Conservation (phyloP, 805 yeast species). For the Candida yuanshanica region DNA sequence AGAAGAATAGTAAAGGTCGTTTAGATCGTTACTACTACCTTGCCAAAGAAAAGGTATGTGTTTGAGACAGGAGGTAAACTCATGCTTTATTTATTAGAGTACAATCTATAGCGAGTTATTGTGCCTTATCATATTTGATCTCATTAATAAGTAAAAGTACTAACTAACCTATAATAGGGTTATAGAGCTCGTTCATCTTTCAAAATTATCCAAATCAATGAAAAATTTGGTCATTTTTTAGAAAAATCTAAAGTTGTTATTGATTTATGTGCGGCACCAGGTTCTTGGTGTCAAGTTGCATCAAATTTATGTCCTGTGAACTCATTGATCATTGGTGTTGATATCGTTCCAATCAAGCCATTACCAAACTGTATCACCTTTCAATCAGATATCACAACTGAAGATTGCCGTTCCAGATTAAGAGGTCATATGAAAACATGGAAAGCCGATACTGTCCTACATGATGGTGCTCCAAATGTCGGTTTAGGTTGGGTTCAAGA, state of each 20-base stretch:
- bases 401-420: constrained; percentile 90
- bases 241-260: constrained; percentile 94
- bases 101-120: too few species aligned
- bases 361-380: constrained; percentile 91
- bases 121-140: background rate
- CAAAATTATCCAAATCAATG: constrained; percentile 90
- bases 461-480: constrained; percentile 99
- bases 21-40: constrained; percentile 93
- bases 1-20: constrained; percentile 98
- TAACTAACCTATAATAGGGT: constrained; percentile 38
- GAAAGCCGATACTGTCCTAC: constrained; percentile 97
- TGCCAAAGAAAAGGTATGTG: constrained; percentile 76
- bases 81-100: too few species aligned
- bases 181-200: constrained; percentile 98
- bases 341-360: constrained; percentile 95
- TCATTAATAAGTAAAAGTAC: constrained; percentile 1
- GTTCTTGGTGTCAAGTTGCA: constrained; percentile 99
- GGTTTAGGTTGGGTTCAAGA: constrained; percentile 99
- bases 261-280: constrained; percentile 98
- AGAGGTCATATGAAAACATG: constrained; percentile 97
- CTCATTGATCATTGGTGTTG: constrained; percentile 96
- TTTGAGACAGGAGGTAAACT: too few species aligned
- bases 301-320: constrained; percentile 87
- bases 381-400: constrained; percentile 96
- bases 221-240: constrained; percentile 91